A percentile compares a stretch with the other conserved stretches of the same genome.
Evolutionary conservation across 768 basidiomycete genomes (phyloP).

Genomic region (Suillus luteus): DNA sequence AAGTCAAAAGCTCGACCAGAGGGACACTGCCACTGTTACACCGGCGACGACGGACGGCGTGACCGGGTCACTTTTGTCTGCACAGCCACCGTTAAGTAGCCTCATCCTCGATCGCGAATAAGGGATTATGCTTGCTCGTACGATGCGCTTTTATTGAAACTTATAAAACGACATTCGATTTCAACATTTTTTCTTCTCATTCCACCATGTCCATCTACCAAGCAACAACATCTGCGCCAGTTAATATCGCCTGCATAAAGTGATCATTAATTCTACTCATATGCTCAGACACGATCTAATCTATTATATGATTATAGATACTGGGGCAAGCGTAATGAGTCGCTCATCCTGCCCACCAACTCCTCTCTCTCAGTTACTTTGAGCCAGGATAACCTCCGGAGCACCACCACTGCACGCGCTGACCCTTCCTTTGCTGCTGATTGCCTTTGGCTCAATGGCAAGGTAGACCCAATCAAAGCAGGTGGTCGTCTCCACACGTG

Average conservation of each 20-base stretch:
- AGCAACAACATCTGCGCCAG: constrained; percentile 90
- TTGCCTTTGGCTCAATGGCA: constrained; percentile 92
- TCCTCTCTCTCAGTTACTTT: constrained; percentile 98
- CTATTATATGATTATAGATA: constrained; percentile 55
- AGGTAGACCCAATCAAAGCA: constrained; percentile 84
- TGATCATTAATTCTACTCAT: constrained; percentile 35
- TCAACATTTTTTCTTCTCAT: constrained; percentile 6
- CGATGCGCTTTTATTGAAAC: constrained; percentile 14
- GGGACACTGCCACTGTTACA: background rate
- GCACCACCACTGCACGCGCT: constrained; percentile 89
- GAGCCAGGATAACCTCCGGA: constrained; percentile 92
- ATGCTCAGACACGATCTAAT: constrained; percentile 11
- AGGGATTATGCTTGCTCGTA: constrained; percentile 12
- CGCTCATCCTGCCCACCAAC: constrained; percentile 95
- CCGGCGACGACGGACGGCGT: constrained; percentile 6
- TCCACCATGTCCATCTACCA: constrained; percentile 63
- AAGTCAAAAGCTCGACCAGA: constrained; percentile 15
- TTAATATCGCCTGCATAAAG: constrained; percentile 99
- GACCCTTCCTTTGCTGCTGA: constrained; percentile 75
- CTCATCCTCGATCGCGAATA: constrained; percentile 11
- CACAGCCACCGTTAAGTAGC: constrained; percentile 25
- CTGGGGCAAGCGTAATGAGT: constrained; percentile 98
- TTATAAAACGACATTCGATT: constrained; percentile 12
- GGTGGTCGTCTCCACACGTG: constrained; percentile 82
- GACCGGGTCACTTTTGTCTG: constrained; percentile 6